Percentiles rank a stretch among this genome's conserved stretches.
Conservation (phyloP, 441 rosid species). For the Pelargonium fulgidum region DNA sequence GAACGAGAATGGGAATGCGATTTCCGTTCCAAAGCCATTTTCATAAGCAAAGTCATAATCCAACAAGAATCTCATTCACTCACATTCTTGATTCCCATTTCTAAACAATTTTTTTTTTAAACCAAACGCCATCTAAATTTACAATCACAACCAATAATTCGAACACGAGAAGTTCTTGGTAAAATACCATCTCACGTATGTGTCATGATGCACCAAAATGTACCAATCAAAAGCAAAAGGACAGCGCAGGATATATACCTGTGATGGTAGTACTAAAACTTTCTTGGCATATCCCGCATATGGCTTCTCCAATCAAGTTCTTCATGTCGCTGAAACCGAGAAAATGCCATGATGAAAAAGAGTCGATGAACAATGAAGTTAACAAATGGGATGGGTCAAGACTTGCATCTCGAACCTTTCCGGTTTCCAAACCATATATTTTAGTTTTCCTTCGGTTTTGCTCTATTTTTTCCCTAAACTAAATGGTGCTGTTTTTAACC, state of each 20-base stretch:
- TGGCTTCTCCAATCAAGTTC: conserved; percentile 57
- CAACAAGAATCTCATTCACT: too few relatives aligned
- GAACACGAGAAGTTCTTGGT: neutral
- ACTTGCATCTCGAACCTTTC: neutral
- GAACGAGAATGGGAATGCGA: too few relatives aligned
- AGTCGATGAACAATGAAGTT: neutral
- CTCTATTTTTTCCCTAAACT: neutral
- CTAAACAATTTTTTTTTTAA: too few relatives aligned
- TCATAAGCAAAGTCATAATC: too few relatives aligned
- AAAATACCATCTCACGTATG: neutral
- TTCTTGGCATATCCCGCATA: conserved; percentile 52
- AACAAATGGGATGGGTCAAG: neutral
- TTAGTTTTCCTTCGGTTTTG: neutral
- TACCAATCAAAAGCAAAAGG: neutral
- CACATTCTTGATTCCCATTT: too few relatives aligned
- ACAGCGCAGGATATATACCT: conserved; percentile 31
- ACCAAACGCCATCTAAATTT: too few relatives aligned
- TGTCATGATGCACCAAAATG: neutral
- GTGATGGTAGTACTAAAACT: conserved; percentile 49
- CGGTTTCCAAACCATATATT: too few relatives aligned
- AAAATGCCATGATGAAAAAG: neutral
- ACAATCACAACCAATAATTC: neutral
- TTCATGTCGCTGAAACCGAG: conserved; percentile 47
- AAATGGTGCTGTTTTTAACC: too few relatives aligned
- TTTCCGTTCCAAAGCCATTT: too few relatives aligned